Conservation (phyloP, 345 rosid species). For the Arabis hirsuta region DNA sequence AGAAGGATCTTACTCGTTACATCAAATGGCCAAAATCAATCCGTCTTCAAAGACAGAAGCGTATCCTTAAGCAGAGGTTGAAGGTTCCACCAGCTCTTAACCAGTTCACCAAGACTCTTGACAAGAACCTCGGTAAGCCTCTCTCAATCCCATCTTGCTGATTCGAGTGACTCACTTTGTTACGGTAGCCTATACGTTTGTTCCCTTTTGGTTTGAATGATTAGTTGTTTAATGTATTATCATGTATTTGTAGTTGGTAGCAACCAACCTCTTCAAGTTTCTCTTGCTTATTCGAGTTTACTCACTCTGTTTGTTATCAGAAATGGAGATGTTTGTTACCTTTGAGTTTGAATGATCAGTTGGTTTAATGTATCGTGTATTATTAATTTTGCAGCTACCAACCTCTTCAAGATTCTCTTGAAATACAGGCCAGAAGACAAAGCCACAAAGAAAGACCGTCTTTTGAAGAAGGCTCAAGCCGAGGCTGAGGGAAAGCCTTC, state of each 20-base stretch:
- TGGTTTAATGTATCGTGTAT: too few species aligned
- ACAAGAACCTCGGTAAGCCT: conserved; percentile 71
- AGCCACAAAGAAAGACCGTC: conserved; percentile 70
- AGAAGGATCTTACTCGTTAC: conserved; percentile 75
- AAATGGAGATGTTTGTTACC: too few species aligned
- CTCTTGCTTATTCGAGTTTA: too few species aligned
- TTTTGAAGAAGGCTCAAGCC: conserved; percentile 64
- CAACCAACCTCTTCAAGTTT: too few species aligned
- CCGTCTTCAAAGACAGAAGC: conserved; percentile 76
- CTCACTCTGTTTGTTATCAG: too few species aligned
- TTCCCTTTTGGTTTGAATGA: too few species aligned
- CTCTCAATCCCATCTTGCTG: neutral
- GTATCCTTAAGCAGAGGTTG: conserved; percentile 77
- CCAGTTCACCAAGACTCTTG: conserved; percentile 90
- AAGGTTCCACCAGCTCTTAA: conserved; percentile 90
- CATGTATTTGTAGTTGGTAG: too few species aligned
- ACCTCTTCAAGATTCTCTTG: conserved; percentile 59
- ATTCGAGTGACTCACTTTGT: neutral
- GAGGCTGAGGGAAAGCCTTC: conserved; percentile 65
- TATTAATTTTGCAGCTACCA: conserved; percentile 52
- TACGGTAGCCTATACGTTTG: too few species aligned
- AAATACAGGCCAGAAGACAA: conserved; percentile 79
- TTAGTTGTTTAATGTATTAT: too few species aligned
- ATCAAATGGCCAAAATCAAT: conserved; percentile 77
- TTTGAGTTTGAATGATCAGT: too few species aligned